Conservation (phyloP, 768 basidiomycete genomes). For the Boletus fagicola region DNA sequence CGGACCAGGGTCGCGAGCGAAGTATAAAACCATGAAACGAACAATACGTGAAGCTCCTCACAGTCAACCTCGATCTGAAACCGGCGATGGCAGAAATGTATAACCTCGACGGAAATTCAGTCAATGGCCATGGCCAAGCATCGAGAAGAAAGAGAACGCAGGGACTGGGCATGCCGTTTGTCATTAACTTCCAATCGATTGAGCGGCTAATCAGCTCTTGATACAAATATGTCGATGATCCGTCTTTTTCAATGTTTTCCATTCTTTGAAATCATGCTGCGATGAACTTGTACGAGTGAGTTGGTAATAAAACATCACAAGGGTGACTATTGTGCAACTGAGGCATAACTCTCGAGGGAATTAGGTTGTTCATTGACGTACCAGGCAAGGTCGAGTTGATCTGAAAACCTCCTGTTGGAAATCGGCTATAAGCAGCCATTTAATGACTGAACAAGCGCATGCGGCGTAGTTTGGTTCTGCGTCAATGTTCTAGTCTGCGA, state of each 20-base stretch:
- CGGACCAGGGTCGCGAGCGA: conserved; percentile 42
- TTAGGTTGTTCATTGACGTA: conserved; percentile 2
- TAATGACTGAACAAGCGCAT: neutral
- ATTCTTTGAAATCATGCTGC: neutral
- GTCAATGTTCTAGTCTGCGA: neutral
- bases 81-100: conserved; percentile 28
- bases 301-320: neutral
- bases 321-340: neutral
- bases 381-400: conserved; percentile 2
- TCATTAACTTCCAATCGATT: conserved; percentile 43
- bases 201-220: conserved; percentile 73
- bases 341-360: neutral
- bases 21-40: conserved; percentile 30
- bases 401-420: neutral
- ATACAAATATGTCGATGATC: conserved; percentile 33
- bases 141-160: conserved; percentile 51
- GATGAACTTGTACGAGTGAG: conserved; percentile 1
- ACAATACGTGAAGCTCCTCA: conserved; percentile 19
- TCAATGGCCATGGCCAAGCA: conserved; percentile 19
- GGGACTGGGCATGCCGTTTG: conserved; percentile 73
- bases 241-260: neutral
- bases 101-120: conserved; percentile 26
- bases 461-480: neutral
- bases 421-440: neutral
- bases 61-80: conserved; percentile 44